Evolutionary conservation across 164 flowering plant species (phyloP).

Genomic region (Piper longum): DNA sequence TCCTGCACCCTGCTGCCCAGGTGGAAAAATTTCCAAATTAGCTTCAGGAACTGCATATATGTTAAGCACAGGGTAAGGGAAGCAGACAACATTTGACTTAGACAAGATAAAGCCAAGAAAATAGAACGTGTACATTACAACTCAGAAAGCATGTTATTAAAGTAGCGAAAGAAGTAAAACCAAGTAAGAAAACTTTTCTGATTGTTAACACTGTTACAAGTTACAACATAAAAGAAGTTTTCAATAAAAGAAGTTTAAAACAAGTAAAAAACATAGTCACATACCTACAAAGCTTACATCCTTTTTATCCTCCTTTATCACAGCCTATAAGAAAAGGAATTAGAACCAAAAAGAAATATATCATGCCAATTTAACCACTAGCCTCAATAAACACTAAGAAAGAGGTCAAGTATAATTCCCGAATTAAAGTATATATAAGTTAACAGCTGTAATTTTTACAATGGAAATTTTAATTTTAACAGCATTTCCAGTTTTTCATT

Average conservation of each 20-base stretch:
- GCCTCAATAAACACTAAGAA: background rate
- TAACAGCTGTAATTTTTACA: no score
- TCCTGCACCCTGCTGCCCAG: constrained; percentile 58
- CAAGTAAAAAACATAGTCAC: background rate
- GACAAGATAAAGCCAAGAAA: background rate
- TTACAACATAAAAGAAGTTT: background rate
- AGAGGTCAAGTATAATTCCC: background rate
- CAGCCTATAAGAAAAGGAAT: constrained; percentile 51
- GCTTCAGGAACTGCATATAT: constrained; percentile 54
- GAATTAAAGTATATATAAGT: no score
- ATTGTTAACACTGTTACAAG: background rate
- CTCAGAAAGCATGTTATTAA: background rate
- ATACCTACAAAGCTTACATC: constrained; percentile 39
- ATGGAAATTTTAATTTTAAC: background rate
- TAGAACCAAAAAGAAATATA: background rate
- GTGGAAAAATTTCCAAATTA: constrained; percentile 70
- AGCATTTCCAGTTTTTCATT: background rate
- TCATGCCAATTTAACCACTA: background rate
- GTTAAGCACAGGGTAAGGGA: background rate
- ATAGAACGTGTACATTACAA: background rate
- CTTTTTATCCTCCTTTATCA: constrained; percentile 37
- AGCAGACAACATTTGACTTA: background rate
- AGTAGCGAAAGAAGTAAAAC: background rate
- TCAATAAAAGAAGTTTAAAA: background rate
- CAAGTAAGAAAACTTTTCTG: background rate